Evolutionary conservation across 768 basidiomycete genomes (phyloP).

Genomic region (Calocera cornea): DNA sequence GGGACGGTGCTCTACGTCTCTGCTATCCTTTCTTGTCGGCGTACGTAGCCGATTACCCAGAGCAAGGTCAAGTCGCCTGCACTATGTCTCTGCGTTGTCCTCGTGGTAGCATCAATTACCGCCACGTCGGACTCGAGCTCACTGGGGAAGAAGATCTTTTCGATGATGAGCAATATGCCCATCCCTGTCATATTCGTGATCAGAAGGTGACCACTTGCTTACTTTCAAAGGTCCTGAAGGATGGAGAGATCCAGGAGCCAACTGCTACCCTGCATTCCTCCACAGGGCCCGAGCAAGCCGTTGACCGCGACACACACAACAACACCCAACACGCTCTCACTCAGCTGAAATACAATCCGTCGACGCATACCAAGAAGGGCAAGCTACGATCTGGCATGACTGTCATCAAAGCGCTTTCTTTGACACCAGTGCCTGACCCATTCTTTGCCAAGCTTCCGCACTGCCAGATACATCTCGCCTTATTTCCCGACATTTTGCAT

Average conservation of each 20-base stretch:
- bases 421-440: background rate
- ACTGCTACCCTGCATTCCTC: background rate
- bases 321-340: background rate
- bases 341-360: background rate
- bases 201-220: background rate
- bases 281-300: background rate
- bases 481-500: slow-evolving; percentile 17
- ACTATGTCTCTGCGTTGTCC: background rate
- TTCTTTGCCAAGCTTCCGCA: slow-evolving; percentile 15
- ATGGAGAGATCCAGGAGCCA: background rate
- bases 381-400: background rate
- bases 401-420: background rate
- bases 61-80: background rate
- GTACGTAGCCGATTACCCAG: background rate
- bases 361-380: background rate
- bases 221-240: background rate
- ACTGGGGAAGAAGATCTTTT: background rate
- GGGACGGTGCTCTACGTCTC: background rate
- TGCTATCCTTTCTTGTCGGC: background rate
- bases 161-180: background rate
- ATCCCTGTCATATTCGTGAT: background rate
- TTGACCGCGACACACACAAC: background rate
- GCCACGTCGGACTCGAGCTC: background rate
- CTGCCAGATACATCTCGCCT: slow-evolving; percentile 12
- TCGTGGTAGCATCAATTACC: background rate